phyloP scores from a whole-genome alignment of 306 rosid species.

The Malus domestica region DNA sequence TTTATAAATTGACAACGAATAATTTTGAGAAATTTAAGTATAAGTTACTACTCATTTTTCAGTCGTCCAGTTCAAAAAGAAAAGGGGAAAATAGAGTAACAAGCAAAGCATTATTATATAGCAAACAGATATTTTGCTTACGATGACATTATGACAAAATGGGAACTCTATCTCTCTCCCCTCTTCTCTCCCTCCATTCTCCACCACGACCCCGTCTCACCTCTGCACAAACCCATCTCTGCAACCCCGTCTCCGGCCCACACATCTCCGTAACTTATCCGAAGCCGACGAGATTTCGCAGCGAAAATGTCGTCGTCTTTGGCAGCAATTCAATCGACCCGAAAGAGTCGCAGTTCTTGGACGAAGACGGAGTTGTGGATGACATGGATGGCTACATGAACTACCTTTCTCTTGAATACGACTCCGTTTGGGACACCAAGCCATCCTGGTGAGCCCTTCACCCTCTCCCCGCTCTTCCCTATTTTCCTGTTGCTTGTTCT shows the following conservation, averaged over 20 bases:
- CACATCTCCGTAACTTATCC: conserved; percentile 15
- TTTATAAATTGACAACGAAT: too few species aligned
- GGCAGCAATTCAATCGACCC: conserved; percentile 32
- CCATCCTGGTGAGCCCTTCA: conserved; percentile 60
- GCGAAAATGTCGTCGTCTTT: conserved; percentile 8
- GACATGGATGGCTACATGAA: conserved; percentile 89
- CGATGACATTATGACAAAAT: conserved; percentile 20
- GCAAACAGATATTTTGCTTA: conserved; percentile 3
- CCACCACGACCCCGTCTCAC: conserved; percentile 13
- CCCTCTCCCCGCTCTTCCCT: neutral
- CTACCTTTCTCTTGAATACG: conserved; percentile 78
- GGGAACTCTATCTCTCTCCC: conserved; percentile 35
- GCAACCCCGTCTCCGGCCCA: conserved; percentile 10
- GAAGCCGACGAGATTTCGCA: conserved; percentile 7
- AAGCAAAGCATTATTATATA: neutral
- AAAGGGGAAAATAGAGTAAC: too few species aligned
- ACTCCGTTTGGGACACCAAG: conserved; percentile 95
- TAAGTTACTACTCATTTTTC: too few species aligned
- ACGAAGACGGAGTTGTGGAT: conserved; percentile 51
- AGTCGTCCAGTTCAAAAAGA: too few species aligned
- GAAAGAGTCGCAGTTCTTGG: conserved; percentile 49
- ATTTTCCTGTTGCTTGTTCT: too few species aligned
- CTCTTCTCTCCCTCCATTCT: conserved; percentile 16
- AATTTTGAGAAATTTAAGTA: too few species aligned
- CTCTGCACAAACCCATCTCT: conserved; percentile 16